Percentiles rank a stretch among this genome's conserved stretches.
These are phyloP conservation scores for Cyberlindnera xishuangbannaensis DNA, from an alignment of 805 yeast species.

Conservation along the genomic window DNA sequence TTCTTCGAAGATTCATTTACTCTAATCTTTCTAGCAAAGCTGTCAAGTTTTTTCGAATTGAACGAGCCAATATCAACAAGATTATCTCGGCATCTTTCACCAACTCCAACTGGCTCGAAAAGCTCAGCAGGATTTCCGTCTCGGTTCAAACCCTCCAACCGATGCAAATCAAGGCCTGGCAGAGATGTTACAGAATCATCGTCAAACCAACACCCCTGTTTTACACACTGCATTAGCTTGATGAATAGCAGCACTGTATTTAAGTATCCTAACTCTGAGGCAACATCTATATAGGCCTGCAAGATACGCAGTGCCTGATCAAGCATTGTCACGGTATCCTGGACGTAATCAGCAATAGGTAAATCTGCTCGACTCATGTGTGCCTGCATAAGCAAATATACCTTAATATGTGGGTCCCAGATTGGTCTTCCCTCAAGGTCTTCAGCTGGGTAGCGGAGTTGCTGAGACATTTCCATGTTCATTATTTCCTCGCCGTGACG, in stretches of 20 bases:
- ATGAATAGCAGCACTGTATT: constrained; percentile 57
- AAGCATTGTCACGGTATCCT: constrained; percentile 86
- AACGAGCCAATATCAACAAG: constrained; percentile 19
- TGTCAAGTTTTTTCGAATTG: constrained; percentile 34
- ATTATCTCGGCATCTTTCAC: no score
- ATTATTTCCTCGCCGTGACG: constrained; percentile 59
- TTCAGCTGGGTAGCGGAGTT: constrained; percentile 56
- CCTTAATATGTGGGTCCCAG: constrained; percentile 72
- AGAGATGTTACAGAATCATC: constrained; percentile 52
- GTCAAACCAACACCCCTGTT: constrained; percentile 85
- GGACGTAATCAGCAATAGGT: constrained; percentile 93
- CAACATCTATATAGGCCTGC: constrained; percentile 88
- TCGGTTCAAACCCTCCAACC: constrained; percentile 12
- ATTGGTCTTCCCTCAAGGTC: constrained; percentile 75
- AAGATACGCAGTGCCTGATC: constrained; percentile 92
- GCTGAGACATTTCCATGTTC: constrained; percentile 73
- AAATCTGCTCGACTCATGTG: constrained; percentile 78
- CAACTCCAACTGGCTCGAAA: neutral
- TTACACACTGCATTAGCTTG: constrained; percentile 74
- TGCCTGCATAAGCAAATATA: constrained; percentile 84
- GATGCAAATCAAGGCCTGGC: constrained; percentile 21
- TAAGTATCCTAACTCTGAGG: constrained; percentile 75
- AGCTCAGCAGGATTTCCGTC: constrained; percentile 20
- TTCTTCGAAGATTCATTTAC: constrained; percentile 37
- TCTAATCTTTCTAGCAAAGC: constrained; percentile 28